Evolutionary conservation across 2,329 filamentous ascomycete species (phyloP).

Genomic region (Aspergillus sp.): DNA sequence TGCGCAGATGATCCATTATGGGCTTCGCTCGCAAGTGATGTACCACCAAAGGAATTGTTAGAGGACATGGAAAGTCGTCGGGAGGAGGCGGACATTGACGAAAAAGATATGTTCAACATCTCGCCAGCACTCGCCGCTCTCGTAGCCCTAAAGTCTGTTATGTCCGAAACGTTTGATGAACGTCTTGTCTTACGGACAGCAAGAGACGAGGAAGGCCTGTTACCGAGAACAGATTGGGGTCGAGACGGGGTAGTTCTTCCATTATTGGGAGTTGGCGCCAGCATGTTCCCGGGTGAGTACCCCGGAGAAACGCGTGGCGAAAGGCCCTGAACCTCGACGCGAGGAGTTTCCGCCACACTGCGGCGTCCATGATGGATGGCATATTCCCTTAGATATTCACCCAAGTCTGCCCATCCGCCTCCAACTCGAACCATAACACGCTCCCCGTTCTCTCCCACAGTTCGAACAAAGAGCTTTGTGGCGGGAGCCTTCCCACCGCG

Average conservation of each 20-base stretch:
- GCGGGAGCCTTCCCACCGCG: conserved; percentile 78
- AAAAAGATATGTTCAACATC: conserved; percentile 19
- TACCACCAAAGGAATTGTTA: conserved; percentile 27
- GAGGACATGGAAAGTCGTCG: conserved; percentile 36
- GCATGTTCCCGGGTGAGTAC: conserved; percentile 21
- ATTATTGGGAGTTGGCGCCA: conserved; percentile 16
- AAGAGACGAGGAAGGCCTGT: conserved; percentile 34
- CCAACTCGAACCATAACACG: conserved; percentile 97
- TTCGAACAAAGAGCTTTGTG: conserved; percentile 89
- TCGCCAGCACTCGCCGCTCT: conserved; percentile 23
- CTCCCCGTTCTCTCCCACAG: conserved; percentile 84
- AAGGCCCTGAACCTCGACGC: conserved; percentile 53
- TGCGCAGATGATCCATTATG: conserved; percentile 17
- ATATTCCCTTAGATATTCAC: conserved; percentile 91
- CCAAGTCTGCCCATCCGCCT: conserved; percentile 95
- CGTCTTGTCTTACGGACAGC: conserved; percentile 34
- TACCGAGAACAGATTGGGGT: conserved; percentile 32
- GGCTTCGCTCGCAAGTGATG: conserved; percentile 21
- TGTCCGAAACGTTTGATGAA: conserved; percentile 30
- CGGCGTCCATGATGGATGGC: conserved; percentile 84
- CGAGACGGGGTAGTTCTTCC: conserved; percentile 32
- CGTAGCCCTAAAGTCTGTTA: conserved; percentile 20
- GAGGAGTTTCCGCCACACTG: conserved; percentile 49
- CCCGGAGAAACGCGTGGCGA: conserved; percentile 27
- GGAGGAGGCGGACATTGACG: conserved; percentile 23